Evolutionary conservation across 441 rosid genomes (phyloP).

Genomic region (Jatropha multifida): DNA sequence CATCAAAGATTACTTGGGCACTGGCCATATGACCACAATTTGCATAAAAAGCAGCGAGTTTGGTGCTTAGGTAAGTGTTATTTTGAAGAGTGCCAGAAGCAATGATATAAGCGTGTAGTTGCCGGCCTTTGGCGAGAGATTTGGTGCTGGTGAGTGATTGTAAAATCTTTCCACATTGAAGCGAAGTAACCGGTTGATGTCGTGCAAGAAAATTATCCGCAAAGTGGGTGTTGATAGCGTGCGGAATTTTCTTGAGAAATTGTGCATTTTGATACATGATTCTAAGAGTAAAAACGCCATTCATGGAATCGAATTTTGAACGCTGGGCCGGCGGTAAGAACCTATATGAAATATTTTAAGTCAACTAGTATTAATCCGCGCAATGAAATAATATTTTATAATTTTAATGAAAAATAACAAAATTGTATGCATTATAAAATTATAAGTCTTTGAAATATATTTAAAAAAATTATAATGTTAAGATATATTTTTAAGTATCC

Average conservation of each 20-base stretch:
- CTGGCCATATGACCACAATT: constrained; percentile 19
- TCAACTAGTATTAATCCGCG: too few relatives aligned
- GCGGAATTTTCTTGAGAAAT: not conserved
- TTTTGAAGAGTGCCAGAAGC: constrained; percentile 17
- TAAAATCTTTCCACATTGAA: constrained; percentile 29
- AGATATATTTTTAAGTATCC: too few relatives aligned
- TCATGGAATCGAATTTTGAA: not conserved
- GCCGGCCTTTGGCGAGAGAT: constrained; percentile 22
- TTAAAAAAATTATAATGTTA: too few relatives aligned
- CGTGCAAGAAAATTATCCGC: not conserved
- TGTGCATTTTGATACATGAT: not conserved
- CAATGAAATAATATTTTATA: too few relatives aligned
- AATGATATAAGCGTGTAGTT: constrained; percentile 28
- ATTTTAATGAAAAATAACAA: too few relatives aligned
- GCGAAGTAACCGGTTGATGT: constrained; percentile 16
- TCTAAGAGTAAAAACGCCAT: constrained; percentile 2
- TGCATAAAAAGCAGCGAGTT: constrained; percentile 33
- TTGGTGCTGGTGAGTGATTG: constrained; percentile 29
- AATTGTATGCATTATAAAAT: too few relatives aligned
- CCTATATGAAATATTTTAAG: too few relatives aligned
- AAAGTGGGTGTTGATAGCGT: not conserved
- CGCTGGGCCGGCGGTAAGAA: too few relatives aligned
- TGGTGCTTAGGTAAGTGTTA: constrained; percentile 27
- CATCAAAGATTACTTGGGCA: constrained; percentile 25
- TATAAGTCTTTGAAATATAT: too few relatives aligned